These are phyloP conservation scores for Pochonia chlamydosporia DNA, from an alignment of 2,329 filamentous ascomycete species.

Conservation along the genomic window DNA sequence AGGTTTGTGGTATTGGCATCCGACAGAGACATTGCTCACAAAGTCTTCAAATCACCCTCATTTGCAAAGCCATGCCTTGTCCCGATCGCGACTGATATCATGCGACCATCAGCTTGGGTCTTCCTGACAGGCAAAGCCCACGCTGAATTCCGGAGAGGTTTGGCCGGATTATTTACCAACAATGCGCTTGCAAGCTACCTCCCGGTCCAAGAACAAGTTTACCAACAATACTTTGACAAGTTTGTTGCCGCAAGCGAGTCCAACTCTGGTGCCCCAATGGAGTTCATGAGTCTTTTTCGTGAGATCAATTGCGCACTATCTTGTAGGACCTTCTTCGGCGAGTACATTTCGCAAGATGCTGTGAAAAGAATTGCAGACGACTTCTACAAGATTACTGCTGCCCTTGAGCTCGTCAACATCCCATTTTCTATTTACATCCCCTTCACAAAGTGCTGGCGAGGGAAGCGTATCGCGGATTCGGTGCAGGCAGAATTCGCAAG, in stretches of 20 bases:
- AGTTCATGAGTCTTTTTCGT: slow-evolving; percentile 68
- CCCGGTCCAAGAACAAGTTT: slow-evolving; percentile 67
- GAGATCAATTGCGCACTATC: slow-evolving; percentile 75
- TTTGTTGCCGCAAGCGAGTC: slow-evolving; percentile 56
- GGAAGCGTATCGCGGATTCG: slow-evolving; percentile 68
- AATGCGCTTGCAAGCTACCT: slow-evolving; percentile 66
- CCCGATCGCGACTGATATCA: slow-evolving; percentile 67
- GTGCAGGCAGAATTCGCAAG: slow-evolving; percentile 64
- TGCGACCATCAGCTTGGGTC: slow-evolving; percentile 70
- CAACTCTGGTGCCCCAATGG: slow-evolving; percentile 49
- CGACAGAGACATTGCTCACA: slow-evolving; percentile 71
- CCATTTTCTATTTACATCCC: slow-evolving; percentile 64
- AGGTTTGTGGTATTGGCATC: slow-evolving; percentile 77
- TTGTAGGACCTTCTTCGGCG: slow-evolving; percentile 72
- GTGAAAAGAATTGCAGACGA: slow-evolving; percentile 73
- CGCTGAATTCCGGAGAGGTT: slow-evolving; percentile 70
- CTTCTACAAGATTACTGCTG: slow-evolving; percentile 72
- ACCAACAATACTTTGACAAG: slow-evolving; percentile 61
- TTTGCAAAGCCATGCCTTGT: slow-evolving; percentile 76
- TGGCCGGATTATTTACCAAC: slow-evolving; percentile 70
- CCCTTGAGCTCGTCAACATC: slow-evolving; percentile 75
- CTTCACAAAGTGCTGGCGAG: slow-evolving; percentile 70
- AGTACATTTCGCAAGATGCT: slow-evolving; percentile 67
- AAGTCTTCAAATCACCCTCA: slow-evolving; percentile 72
- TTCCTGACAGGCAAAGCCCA: slow-evolving; percentile 73